A percentile compares a stretch with the other conserved stretches of the same genome.
Conservation (phyloP, 345 rosid species). For the Excoecaria agallocha region DNA sequence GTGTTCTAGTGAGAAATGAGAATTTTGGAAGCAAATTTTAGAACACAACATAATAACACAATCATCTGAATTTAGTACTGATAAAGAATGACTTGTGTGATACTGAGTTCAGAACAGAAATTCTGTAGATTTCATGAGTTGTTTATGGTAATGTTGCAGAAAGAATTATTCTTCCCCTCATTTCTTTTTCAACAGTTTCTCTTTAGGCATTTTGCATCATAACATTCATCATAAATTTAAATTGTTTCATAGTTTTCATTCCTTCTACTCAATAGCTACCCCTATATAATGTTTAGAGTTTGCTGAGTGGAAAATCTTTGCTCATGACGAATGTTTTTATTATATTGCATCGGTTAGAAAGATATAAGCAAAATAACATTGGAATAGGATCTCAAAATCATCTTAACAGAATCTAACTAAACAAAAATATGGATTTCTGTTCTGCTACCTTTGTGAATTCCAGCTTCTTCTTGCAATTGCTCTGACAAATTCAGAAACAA, state of each 20-base stretch:
- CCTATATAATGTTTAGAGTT: background rate
- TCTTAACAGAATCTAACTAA: background rate
- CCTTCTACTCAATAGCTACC: background rate
- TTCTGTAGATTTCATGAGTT: background rate
- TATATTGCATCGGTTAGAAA: background rate
- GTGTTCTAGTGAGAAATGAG: background rate
- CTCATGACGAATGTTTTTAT: background rate
- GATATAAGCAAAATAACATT: background rate
- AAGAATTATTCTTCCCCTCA: background rate
- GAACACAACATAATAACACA: background rate
- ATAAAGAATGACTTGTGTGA: background rate
- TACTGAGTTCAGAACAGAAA: background rate
- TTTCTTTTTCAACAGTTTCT: background rate
- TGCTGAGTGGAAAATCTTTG: background rate
- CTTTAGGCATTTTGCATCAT: background rate
- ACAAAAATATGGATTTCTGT: background rate
- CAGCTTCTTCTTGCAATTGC: slow-evolving; percentile 24
- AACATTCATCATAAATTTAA: background rate
- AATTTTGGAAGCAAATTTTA: background rate
- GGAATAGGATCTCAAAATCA: background rate
- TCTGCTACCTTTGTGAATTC: slow-evolving; percentile 21
- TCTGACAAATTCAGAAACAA: slow-evolving; percentile 33
- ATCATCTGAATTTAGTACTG: background rate
- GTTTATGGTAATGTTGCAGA: background rate
- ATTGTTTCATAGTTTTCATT: background rate